Evolutionary conservation across 257 asterid genomes (phyloP).

Genomic region (Forsythia viridissima): DNA sequence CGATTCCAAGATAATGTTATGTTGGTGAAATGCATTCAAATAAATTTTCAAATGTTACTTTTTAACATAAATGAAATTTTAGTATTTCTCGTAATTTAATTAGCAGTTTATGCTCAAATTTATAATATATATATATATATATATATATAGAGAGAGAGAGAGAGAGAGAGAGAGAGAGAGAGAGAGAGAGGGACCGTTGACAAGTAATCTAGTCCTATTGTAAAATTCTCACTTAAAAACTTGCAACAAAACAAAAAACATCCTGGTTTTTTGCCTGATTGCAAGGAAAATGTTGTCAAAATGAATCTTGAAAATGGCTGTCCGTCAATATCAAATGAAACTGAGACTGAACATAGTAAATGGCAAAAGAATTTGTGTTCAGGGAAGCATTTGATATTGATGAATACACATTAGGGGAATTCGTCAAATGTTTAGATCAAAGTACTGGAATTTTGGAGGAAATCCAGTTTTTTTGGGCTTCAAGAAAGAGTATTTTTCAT

Average conservation of each 20-base stretch:
- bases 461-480: neutral
- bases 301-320: neutral
- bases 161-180: too few relatives aligned
- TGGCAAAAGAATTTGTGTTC: neutral
- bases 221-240: neutral
- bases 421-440: neutral
- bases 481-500: neutral
- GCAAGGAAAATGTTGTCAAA: too few relatives aligned
- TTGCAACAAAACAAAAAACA: neutral
- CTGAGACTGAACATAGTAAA: neutral
- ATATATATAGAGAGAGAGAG: too few relatives aligned
- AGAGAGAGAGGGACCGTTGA: too few relatives aligned
- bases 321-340: neutral
- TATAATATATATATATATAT: too few relatives aligned
- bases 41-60: too few relatives aligned
- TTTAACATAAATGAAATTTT: too few relatives aligned
- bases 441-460: neutral
- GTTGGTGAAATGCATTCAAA: neutral
- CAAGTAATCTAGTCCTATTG: neutral
- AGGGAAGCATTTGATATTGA: conserved; percentile 1
- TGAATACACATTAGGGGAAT: conserved; percentile 8
- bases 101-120: too few relatives aligned
- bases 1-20: too few relatives aligned
- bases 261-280: too few relatives aligned
- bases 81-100: too few relatives aligned